Base-by-base conservation (phyloP, 208 protist species). In the Crithidia acanthocephali region DNA sequence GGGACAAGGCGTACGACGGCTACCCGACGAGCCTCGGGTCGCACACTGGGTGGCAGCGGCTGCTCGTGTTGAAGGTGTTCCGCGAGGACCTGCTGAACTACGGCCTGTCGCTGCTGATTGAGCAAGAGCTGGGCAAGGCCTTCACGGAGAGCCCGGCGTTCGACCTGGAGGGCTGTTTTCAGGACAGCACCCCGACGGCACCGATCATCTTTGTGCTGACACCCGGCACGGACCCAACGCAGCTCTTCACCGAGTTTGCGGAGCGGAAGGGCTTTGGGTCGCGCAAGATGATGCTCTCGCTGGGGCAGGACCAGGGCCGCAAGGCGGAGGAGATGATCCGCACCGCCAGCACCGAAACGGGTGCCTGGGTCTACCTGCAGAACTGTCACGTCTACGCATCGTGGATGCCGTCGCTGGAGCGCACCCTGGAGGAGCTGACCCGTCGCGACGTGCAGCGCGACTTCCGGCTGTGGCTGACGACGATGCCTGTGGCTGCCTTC, bases 401-500 rank as follows among this genome's bases (percentile, higher is more conserved):
- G 35, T 98, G 97, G 97, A 98, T 98, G 88, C 90, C 97, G 32
- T 85, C 84, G 62, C 92, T 98, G 40, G 97, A 98, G 83, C 88
- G 83, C 18, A 90, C 95, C 45, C 57, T 98, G 25, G 93, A 98
- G 66, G 85, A 92, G 48, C 66, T 98, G 22, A 72, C 84, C 23
- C 78, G 80, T 13, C 77, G 76, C 35, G 80, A 91, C 25, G 72
- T 95, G 45, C 93, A 98, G 78, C 85, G 76, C 28, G 88, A 97
- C 71, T 99, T 98, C 83, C 81, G 98, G 30, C 86, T 99, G 55
- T 99, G 97, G 96, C 90, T 99, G 55, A 98, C 97, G 37, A 98
- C 97, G 45, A 98, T 98, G 94, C 97, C 98, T 35, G 89, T 91
- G 4, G 30, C 75, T 1, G 74, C 63, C 57, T 99, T 99, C 83